These are phyloP conservation scores for Cylindrodendrum hubeiense DNA, from an alignment of 2,329 filamentous ascomycete genomes.

Conservation along the genomic window DNA sequence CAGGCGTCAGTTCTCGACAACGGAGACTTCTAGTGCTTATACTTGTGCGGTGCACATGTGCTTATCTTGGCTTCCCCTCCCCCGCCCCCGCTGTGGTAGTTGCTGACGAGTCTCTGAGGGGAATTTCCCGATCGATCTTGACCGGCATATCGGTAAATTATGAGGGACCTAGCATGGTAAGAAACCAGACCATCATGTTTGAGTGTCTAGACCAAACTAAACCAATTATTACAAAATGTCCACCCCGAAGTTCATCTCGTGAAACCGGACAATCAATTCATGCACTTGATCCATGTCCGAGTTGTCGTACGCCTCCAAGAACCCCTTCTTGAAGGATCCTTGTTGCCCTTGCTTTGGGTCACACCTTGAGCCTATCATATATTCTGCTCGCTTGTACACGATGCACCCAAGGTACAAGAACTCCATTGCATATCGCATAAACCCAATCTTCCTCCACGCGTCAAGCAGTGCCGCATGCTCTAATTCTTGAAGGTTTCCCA, in stretches of 20 bases:
- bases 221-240: neutral
- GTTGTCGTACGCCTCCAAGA: neutral
- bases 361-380: neutral
- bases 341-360: neutral
- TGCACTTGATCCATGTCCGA: constrained; percentile 17
- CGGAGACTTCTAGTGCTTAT: neutral
- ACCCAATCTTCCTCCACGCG: neutral
- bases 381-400: neutral
- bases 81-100: neutral
- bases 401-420: constrained; percentile 11
- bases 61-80: neutral
- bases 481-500: neutral
- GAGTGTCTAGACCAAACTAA: neutral
- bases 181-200: neutral
- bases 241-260: neutral
- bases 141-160: neutral
- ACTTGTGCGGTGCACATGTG: neutral
- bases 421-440: constrained; percentile 11
- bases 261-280: constrained; percentile 16
- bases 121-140: neutral
- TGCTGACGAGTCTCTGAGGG: neutral
- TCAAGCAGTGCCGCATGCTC: neutral
- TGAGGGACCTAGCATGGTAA: neutral
- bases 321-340: neutral
- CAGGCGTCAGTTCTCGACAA: too few species aligned